Base-by-base conservation (phyloP, 2,329 filamentous ascomycete species). In the Aphanocladium album region DNA sequence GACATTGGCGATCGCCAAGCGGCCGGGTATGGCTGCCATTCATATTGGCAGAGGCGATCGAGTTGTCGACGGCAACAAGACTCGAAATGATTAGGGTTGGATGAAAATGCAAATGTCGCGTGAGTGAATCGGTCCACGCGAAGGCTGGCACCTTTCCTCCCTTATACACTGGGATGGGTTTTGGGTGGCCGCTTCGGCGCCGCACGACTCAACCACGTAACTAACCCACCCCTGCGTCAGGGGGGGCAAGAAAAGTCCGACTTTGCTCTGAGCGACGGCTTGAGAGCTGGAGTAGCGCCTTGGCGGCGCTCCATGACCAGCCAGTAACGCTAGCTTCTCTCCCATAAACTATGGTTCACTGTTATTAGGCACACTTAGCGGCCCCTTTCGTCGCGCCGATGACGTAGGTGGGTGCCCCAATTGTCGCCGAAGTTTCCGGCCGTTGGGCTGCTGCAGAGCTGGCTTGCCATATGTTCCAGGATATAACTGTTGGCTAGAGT, bases 221-320 rank as follows among this genome's bases (percentile, higher is more conserved):
- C 45, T 8, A 16, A n/a, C 41, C 27, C 39, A n/a, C 53, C 55
- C 45, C n/a, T n/a, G 41, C 14, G 16, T 12, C 25, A 46, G 6
- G 27, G 30, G 41, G 19, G 43, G 43, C 8, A 4, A 27, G 30
- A 25, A 58, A 58, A 35, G 35, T 30, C 56, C 56, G 46, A 11
- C 35, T 35, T 16, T 5, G 21, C 37, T 54, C n/a, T 45, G 43
- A 57, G 27, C 16, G 37, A 23, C 33, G 56, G 56, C 56, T 51
- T 33, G 56, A 57, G 45, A 57, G 54, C 30, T 49, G 56, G 45
- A 51, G 56, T 58, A 33, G 56, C 19, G 57, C 23, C 57, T 59
- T 59, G 57, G 47, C 47, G 47, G 5, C n/a, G 57, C 57, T 47
- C 56, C 23, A n/a, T 33, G 23, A 17, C 56, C 30, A 46, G 57